Percentiles rank a stretch among this genome's conserved stretches.
phyloP scores from a whole-genome alignment of 345 rosid genomes.

The Eucalyptus leucophloia region DNA sequence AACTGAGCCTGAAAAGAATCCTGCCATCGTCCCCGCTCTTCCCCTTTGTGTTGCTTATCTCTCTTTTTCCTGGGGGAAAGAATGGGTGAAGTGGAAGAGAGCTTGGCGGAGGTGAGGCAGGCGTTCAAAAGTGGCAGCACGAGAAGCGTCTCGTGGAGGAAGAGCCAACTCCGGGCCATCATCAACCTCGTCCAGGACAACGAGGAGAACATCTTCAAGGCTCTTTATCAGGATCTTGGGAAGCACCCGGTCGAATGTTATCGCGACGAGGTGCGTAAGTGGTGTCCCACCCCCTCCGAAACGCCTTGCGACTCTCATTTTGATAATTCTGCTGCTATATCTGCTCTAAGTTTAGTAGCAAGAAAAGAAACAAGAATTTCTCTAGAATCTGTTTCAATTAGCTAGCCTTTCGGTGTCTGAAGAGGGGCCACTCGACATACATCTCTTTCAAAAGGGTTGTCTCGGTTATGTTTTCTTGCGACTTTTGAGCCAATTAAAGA shows the following conservation, averaged over 20 bases:
- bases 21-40: neutral
- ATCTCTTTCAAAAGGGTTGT: neutral
- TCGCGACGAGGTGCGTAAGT: conserved; percentile 44
- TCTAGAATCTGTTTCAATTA: neutral
- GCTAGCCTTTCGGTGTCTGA: neutral
- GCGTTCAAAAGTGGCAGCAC: conserved; percentile 51
- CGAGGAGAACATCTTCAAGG: conserved; percentile 30
- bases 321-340: neutral
- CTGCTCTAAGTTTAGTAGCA: neutral
- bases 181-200: conserved; percentile 46
- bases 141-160: conserved; percentile 58
- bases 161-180: conserved; percentile 48
- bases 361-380: neutral
- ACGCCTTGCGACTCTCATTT: neutral
- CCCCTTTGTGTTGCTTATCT: neutral
- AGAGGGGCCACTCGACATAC: neutral
- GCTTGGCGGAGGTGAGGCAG: conserved; percentile 29
- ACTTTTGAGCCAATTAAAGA: neutral
- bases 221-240: conserved; percentile 66
- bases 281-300: neutral
- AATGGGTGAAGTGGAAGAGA: neutral
- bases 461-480: neutral
- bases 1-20: neutral
- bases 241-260: conserved; percentile 69
- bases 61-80: neutral